phyloP scores from a whole-genome alignment of 176 grass and related monocot genomes.

The Oryza rufipogon region DNA sequence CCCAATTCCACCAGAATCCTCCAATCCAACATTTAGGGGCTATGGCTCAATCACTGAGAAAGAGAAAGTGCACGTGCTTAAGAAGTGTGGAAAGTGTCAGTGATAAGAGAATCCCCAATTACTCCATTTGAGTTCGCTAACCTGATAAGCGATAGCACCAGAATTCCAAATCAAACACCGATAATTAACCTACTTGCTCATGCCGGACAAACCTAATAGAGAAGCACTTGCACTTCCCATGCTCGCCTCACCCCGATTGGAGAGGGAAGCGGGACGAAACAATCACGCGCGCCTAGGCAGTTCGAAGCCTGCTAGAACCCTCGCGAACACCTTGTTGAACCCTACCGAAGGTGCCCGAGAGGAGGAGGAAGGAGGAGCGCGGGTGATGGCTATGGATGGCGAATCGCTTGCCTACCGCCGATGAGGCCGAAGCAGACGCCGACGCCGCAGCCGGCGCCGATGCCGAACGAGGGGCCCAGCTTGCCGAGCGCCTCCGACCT shows the following conservation, averaged over 20 bases:
- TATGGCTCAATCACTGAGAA: background rate
- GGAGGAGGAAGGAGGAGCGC: background rate
- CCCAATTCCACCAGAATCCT: background rate
- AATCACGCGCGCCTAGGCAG: background rate
- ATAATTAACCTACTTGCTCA: background rate
- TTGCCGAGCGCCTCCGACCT: constrained; percentile 74
- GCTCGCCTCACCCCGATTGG: background rate
- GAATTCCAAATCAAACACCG: background rate
- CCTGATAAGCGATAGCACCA: background rate
- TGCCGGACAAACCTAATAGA: background rate
- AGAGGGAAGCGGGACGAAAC: background rate
- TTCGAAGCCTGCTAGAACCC: background rate
- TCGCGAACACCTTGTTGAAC: background rate
- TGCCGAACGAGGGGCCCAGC: constrained; percentile 72
- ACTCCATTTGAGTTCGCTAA: background rate
- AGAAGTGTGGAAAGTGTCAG: background rate
- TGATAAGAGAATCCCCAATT: background rate
- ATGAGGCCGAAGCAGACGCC: constrained; percentile 79
- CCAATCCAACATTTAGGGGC: background rate
- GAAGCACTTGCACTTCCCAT: background rate
- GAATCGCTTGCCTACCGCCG: constrained; percentile 57
- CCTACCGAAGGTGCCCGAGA: background rate
- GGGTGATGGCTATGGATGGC: background rate
- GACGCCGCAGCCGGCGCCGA: constrained; percentile 81
- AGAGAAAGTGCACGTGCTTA: background rate